phyloP scores from a whole-genome alignment of 108 stramenopile genomes.

The Skeletonema tropicum region DNA sequence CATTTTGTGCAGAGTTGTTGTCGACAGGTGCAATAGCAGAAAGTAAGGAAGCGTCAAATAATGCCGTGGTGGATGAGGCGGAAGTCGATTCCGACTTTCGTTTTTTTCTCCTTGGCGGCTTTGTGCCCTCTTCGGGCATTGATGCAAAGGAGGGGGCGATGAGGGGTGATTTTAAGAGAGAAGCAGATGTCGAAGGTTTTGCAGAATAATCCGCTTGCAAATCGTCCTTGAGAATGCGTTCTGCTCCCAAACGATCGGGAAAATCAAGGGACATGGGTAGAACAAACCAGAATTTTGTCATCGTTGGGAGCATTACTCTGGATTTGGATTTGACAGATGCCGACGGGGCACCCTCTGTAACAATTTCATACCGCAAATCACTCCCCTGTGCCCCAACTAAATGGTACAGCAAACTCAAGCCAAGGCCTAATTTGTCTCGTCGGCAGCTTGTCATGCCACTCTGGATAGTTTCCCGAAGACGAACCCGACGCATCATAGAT shows the following conservation, averaged over 20 bases:
- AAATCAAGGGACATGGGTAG: constrained; percentile 46
- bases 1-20: neutral
- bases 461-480: constrained; percentile 39
- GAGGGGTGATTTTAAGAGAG: neutral
- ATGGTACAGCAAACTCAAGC: constrained; percentile 56
- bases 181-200: neutral
- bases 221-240: neutral
- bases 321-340: constrained; percentile 3
- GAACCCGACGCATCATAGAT: constrained; percentile 35
- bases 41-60: neutral
- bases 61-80: constrained; percentile 14
- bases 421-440: constrained; percentile 45
- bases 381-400: constrained; percentile 52
- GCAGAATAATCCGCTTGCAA: constrained; percentile 1
- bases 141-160: neutral
- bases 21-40: neutral
- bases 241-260: constrained; percentile 20
- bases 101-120: neutral
- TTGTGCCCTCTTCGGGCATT: neutral
- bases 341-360: constrained; percentile 17
- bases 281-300: constrained; percentile 50
- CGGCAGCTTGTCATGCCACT: constrained; percentile 43
- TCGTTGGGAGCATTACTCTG: constrained; percentile 9
- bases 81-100: neutral
- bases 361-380: constrained; percentile 47